Evolutionary conservation across 2,329 filamentous ascomycete genomes (phyloP).

Genomic region (Magnaporthiopsis incrustans): DNA sequence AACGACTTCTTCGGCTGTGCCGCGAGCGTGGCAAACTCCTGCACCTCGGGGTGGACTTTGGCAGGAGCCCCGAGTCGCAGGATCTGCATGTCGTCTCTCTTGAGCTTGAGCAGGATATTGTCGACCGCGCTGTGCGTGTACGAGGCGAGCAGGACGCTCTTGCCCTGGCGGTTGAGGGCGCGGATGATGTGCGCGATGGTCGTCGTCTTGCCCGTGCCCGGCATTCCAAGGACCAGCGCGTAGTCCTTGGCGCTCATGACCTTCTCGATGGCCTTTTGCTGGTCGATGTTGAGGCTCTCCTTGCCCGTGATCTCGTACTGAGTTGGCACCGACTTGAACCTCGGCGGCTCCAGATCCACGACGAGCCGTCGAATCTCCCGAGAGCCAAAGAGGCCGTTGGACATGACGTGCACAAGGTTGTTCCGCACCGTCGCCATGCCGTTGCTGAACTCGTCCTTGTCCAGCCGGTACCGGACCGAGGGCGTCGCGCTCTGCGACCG

Average conservation of each 20-base stretch:
- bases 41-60: slow-evolving; percentile 84
- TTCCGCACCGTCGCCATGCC: slow-evolving; percentile 93
- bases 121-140: slow-evolving; percentile 98
- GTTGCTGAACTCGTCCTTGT: slow-evolving; percentile 98
- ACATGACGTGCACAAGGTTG: slow-evolving; percentile 90
- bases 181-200: slow-evolving; percentile 97
- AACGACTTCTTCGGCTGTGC: slow-evolving; percentile 66
- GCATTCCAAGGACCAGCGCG: slow-evolving; percentile 96
- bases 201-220: slow-evolving; percentile 94
- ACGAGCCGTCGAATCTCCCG: slow-evolving; percentile 69
- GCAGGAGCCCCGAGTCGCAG: slow-evolving; percentile 77
- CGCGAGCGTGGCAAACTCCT: slow-evolving; percentile 74
- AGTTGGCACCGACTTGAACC: slow-evolving; percentile 60
- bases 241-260: slow-evolving; percentile 96
- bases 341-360: slow-evolving; percentile 65
- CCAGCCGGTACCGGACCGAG: slow-evolving; percentile 69
- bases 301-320: slow-evolving; percentile 55
- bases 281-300: slow-evolving; percentile 74
- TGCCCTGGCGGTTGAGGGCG: slow-evolving; percentile 77
- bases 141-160: slow-evolving; percentile 86
- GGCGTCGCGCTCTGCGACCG: slow-evolving; percentile 42
- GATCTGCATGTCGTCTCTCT: slow-evolving; percentile 62
- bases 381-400: slow-evolving; percentile 63
- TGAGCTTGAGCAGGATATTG: slow-evolving; percentile 92
- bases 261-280: slow-evolving; percentile 79